Conservation (phyloP, 1,284 basidiomycete species). For the Lentinula novae-zelandiae region DNA sequence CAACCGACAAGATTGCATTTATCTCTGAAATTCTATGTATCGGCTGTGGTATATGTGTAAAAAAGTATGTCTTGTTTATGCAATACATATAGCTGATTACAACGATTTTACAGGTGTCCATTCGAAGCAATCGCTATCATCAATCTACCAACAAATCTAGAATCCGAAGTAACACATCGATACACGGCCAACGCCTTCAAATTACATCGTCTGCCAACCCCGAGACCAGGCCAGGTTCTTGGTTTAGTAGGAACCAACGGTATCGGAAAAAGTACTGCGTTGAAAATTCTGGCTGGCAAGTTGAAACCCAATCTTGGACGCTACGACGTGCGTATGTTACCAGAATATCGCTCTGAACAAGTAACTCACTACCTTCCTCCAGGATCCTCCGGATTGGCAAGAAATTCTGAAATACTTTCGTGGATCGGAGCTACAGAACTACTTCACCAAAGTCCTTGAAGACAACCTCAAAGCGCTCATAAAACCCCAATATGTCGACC, state of each 20-base stretch:
- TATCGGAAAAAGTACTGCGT: conserved; percentile 96
- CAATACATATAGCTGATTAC: conserved; percentile 2
- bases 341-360: conserved; percentile 5
- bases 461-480: conserved; percentile 97
- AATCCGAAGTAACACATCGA: conserved; percentile 92
- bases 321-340: conserved; percentile 66
- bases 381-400: conserved; percentile 97
- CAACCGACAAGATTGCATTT: conserved; percentile 93
- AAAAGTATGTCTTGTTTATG: conserved; percentile 66
- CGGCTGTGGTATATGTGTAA: conserved; percentile 97
- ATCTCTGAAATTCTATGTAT: conserved; percentile 97
- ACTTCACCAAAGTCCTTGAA: conserved; percentile 98
- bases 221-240: conserved; percentile 92
- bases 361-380: neutral
- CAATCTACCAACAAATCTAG: conserved; percentile 94
- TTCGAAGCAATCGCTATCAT: conserved; percentile 98
- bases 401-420: conserved; percentile 97
- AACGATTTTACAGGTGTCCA: conserved; percentile 67
- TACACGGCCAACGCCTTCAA: conserved; percentile 98
- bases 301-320: conserved; percentile 91
- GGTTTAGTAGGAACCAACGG: conserved; percentile 97
- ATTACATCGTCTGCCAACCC: conserved; percentile 92
- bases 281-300: conserved; percentile 94
- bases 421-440: conserved; percentile 96
- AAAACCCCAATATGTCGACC: conserved; percentile 98